These are phyloP conservation scores for Pleurotus sapidus DNA, from an alignment of 768 basidiomycete species.

Conservation along the genomic window DNA sequence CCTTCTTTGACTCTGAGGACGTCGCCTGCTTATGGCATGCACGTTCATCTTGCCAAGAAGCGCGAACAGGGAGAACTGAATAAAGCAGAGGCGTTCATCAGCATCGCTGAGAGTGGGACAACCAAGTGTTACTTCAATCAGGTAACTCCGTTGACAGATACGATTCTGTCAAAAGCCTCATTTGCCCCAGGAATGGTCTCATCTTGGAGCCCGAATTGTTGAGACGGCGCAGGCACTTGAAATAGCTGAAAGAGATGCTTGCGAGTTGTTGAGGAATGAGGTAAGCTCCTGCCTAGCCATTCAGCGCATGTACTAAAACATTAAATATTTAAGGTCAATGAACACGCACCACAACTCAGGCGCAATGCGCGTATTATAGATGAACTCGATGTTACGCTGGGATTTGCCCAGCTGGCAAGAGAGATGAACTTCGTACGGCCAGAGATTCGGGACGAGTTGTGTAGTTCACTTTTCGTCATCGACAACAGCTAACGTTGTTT, in stretches of 20 bases:
- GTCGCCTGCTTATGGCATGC: constrained; percentile 66
- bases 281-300: constrained; percentile 28
- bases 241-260: constrained; percentile 68
- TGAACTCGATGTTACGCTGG: constrained; percentile 81
- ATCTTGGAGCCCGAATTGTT: constrained; percentile 65
- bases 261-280: constrained; percentile 65
- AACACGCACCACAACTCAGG: constrained; percentile 52
- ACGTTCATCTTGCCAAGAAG: constrained; percentile 70
- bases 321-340: constrained; percentile 50
- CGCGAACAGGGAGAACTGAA: constrained; percentile 54
- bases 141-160: constrained; percentile 31
- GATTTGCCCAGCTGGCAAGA: constrained; percentile 76
- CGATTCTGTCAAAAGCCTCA: background rate
- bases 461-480: constrained; percentile 16
- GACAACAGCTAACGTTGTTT: background rate
- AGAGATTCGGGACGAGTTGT: constrained; percentile 62
- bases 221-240: constrained; percentile 52
- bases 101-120: constrained; percentile 58
- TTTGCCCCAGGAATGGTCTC: constrained; percentile 62
- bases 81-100: constrained; percentile 46
- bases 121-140: constrained; percentile 70
- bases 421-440: constrained; percentile 81
- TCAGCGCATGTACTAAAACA: background rate
- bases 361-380: constrained; percentile 78
- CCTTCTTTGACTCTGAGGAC: constrained; percentile 74